Base-by-base conservation (phyloP, 1,284 basidiomycete species). In the Heterobasidion annosum region DNA sequence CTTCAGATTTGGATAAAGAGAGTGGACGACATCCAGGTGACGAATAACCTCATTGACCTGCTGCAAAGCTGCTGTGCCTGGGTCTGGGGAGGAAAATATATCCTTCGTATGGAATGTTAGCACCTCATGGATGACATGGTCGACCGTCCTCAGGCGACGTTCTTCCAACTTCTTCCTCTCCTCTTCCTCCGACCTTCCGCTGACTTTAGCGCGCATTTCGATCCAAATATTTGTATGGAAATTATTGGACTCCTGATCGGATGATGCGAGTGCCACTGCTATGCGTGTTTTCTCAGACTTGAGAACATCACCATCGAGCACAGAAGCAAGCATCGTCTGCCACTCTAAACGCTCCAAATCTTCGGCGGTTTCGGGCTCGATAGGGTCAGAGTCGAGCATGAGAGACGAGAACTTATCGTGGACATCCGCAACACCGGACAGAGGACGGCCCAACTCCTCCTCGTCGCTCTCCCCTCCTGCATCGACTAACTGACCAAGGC, bases 281-380 rank as follows among this genome's bases (percentile, higher is more conserved):
- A 95, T 94, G 55, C 95, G 83, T 18, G 88, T 89, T 70, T 93
- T 96, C 72, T 98, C 95, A 1, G 90, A 88, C 66, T 88, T 91
- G 57, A 98, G 78, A 6, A 98, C 93, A 64, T 98, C 93, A 13
- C 95, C 94, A 42, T 85, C 83, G 34, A 98, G 77, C 19, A 98
- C 94, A 42, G 93, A 95, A 8, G 91, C 83, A 43, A 98, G 80
- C 85, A 97, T 91, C 42, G 88, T 88, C 68, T 95, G 92, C 94
- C 94, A 98, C 69, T 95, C 93, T 48, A 95, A 72, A 33, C 94
- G 79, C 62, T 93, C 91, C 58, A 81, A 78, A 61, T 91, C 88
- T 62, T 89, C 85, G 47, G 80, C 69, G 8, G 81, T 84, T 44
- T 78, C 75, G 40, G 85, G 82, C 58, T 83, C 77, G 53, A 77